Percentiles rank a stretch among this genome's conserved stretches.
phyloP scores from a whole-genome alignment of 2,329 filamentous ascomycete genomes.

The Apiospora rasikravindrae region DNA sequence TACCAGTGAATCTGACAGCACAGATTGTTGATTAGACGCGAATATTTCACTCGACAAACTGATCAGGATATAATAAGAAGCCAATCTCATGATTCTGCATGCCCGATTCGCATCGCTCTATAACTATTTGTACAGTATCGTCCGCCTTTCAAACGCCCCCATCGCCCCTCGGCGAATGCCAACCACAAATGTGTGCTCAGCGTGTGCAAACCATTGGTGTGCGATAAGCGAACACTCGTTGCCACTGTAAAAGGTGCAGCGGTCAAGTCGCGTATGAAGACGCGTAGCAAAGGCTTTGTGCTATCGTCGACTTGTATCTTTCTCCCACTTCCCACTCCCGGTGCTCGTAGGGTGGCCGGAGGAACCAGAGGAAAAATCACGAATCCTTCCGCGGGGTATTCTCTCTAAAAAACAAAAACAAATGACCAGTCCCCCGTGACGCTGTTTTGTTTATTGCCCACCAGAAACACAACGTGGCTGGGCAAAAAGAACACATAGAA shows the following conservation, averaged over 20 bases:
- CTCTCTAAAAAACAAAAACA: slow-evolving; percentile 17
- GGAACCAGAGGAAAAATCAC: slow-evolving; percentile 19
- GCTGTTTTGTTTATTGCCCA: neutral
- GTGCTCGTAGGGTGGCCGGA: neutral
- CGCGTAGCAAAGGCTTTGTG: neutral
- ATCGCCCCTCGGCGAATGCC: neutral
- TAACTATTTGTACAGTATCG: slow-evolving; percentile 1
- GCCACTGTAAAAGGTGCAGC: neutral
- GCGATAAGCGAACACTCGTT: slow-evolving; percentile 21
- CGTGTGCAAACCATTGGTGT: neutral
- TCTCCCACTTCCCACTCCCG: neutral
- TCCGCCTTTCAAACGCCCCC: neutral
- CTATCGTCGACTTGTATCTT: neutral
- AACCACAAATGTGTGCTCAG: neutral
- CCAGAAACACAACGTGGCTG: neutral
- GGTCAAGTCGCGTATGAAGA: neutral
- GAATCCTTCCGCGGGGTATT: slow-evolving; percentile 28
- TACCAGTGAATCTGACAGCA: neutral
- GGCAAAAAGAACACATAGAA: neutral
- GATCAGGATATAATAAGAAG: neutral
- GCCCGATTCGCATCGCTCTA: neutral
- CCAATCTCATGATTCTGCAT: neutral
- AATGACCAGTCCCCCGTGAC: slow-evolving; percentile 2
- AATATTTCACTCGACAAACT: neutral
- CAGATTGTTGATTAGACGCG: neutral